Base-by-base conservation (phyloP, 1,139 yeast species). In the Saccharomyces uvarum region DNA sequence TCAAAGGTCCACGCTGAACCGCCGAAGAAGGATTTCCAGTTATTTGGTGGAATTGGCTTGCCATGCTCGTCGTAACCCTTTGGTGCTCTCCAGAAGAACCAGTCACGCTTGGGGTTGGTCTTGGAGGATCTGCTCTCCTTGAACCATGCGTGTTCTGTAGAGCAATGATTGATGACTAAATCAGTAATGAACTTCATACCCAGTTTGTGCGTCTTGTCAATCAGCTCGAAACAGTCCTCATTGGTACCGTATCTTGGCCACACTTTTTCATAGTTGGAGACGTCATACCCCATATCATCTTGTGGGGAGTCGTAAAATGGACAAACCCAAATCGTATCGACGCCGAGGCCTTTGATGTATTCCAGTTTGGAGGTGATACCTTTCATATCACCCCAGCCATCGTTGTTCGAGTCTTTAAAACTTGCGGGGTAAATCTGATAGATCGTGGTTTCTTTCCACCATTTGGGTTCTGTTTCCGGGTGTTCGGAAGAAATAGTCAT, bases 11-110 rank as follows among this genome's bases (percentile, higher is more conserved):
- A 32, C 2, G 38, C 38, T 4, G 38, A 13, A 3, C 38, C 38
- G 4, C 38, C 8, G 4, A 32, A 32, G 38, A 4, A 32, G 2
- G 83, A 77, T 26, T 62, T 61, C 84, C 84, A 80, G 67, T 80
- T 80, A 70, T 77, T 80, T 24, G 84, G 83, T 26, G 38, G 38
- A 4, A 32, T 4, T 4, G 38, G 38, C 6, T 2, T 32, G 3
- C 38, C 38, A 32, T 75, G 59, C 26, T 32, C 38, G 3, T 32
- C 38, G 38, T 32, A 32, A n/a, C 38, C 38, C 9, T 32, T 32
- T n/a, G 38, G 38, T 32, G 38, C 8, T 5, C 3, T 32, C 8
- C 8, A 32, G 9, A 32, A 32, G 16, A 32, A 32, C 38, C 38
- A 32, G 9, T 32, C 38, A 13, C 38, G 38, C 19, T 32, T 32